These are phyloP conservation scores for Carex pumila DNA, from an alignment of 176 grass and related monocot genomes.

Conservation along the genomic window DNA sequence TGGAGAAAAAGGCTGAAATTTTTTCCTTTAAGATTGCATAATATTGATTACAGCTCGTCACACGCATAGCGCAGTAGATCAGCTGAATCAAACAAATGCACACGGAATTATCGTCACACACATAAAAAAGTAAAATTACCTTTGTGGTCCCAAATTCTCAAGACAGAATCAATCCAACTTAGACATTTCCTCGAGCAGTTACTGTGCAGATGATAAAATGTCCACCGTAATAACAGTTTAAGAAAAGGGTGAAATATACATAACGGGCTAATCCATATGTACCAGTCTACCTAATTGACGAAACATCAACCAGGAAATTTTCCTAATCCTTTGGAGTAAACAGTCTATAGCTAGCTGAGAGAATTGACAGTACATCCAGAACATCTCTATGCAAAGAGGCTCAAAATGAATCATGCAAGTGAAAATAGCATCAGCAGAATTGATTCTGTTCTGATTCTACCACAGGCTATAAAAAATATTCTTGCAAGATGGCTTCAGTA, in stretches of 20 bases:
- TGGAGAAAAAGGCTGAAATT: neutral
- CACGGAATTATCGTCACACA: neutral
- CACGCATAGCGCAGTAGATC: neutral
- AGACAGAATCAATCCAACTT: neutral
- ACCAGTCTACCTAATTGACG: neutral
- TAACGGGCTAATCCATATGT: neutral
- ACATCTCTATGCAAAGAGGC: too few species aligned
- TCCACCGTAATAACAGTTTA: neutral
- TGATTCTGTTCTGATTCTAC: too few species aligned
- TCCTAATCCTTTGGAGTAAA: neutral
- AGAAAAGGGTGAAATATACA: neutral
- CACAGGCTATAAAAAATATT: too few species aligned
- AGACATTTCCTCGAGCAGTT: neutral
- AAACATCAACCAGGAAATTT: neutral
- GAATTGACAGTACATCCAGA: neutral
- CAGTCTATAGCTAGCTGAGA: neutral
- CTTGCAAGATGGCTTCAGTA: too few species aligned
- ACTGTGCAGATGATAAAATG: neutral
- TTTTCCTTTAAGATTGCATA: neutral
- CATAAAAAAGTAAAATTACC: neutral
- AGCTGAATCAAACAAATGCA: neutral
- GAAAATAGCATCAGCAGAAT: too few species aligned
- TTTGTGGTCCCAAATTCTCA: neutral
- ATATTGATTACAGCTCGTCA: neutral
- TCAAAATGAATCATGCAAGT: too few species aligned